A percentile compares a stretch with the other conserved stretches of the same genome.
Evolutionary conservation across 345 rosid species (phyloP).

Genomic region (Syzygium oleosum): DNA sequence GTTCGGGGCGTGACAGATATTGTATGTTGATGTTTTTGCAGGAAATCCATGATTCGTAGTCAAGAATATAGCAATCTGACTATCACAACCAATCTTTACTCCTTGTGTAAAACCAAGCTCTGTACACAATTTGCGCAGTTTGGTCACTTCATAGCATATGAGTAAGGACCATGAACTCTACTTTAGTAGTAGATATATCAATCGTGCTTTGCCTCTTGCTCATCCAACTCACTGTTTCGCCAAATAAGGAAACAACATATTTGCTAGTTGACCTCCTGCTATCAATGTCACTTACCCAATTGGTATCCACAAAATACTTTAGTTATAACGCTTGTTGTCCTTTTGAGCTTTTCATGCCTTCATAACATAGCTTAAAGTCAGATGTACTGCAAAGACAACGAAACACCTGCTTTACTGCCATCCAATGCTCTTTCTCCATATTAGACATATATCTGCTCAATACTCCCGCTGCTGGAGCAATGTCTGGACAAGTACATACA

Average conservation of each 20-base stretch:
- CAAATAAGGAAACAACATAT: too few relatives aligned
- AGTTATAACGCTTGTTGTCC: too few relatives aligned
- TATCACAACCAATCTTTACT: neutral
- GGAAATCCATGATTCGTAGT: neutral
- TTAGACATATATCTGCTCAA: neutral
- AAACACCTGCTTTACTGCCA: neutral
- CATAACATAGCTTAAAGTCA: neutral
- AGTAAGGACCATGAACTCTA: neutral
- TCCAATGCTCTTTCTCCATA: neutral
- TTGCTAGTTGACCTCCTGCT: too few relatives aligned
- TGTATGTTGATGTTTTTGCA: neutral
- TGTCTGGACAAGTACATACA: neutral
- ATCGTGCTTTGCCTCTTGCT: neutral
- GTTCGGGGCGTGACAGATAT: neutral
- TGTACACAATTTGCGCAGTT: neutral
- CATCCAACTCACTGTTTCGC: neutral
- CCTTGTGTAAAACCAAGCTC: neutral
- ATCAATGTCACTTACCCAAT: too few relatives aligned
- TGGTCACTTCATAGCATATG: too few relatives aligned
- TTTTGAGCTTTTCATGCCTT: neutral
- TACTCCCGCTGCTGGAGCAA: neutral
- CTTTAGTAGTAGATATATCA: neutral
- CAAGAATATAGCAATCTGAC: neutral
- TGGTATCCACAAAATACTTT: neutral
- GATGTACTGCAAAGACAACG: neutral